Evolutionary conservation across 176 grass and related monocot species (phyloP), one percentile per base, ranked within the genome.

Genomic region (Stipa capillata): DNA sequence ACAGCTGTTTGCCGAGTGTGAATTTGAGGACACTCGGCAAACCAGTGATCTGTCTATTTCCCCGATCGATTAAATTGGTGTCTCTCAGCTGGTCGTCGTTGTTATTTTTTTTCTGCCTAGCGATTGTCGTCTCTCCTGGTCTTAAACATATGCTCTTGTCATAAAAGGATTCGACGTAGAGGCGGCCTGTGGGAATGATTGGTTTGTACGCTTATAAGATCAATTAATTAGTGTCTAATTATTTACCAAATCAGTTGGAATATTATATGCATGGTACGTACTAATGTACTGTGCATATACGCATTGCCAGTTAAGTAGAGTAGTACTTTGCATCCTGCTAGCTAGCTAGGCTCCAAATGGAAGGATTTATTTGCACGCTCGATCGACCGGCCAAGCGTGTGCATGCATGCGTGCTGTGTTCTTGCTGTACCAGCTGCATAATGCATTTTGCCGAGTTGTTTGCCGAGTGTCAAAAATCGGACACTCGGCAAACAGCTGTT

Each of bases 291-390:
- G n/a, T n/a, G n/a, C n/a, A n/a, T n/a, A n/a, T n/a, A n/a, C n/a
- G n/a, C n/a, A n/a, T n/a, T n/a, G n/a, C n/a, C n/a, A n/a, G n/a
- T n/a, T n/a, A n/a, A n/a, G n/a, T n/a, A n/a, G n/a, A n/a, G n/a
- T n/a, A n/a, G n/a, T n/a, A n/a, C n/a, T n/a, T n/a, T n/a, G n/a
- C n/a, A n/a, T 16, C 21, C 44, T 72, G n/a, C n/a, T n/a, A n/a
- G 56, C 55, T 53, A 21, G 41, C 15, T 48, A 59, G 48, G 36
- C 58, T 86, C 84, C 76, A 86, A 86, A 80, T 80, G 76, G 68
- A 80, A 80, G 56, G 58, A n/a, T 73, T 80, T 65, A 29, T 53
- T 52, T 56, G 36, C 36, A 15, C 17, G 31, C n/a, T 57, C 25
- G 13, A 37, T 18, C 31, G 45, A 47, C 34, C 3, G 6, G 42